phyloP scores from a whole-genome alignment of 1,284 basidiomycete species.

The Fomitopsis palustris region DNA sequence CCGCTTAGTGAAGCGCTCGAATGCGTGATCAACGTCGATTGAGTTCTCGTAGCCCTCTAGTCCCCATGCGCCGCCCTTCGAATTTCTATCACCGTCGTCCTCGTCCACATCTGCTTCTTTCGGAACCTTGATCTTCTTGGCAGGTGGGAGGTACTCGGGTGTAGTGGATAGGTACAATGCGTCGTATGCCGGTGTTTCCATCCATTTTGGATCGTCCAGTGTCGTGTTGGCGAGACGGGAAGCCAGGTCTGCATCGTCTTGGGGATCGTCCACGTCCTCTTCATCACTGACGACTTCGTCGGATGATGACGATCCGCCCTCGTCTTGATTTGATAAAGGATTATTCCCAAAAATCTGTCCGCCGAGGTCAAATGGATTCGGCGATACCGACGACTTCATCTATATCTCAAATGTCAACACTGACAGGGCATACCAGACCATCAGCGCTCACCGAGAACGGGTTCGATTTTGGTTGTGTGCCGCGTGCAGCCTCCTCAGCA shows the following conservation, averaged over 20 bases:
- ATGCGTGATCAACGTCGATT: constrained; percentile 69
- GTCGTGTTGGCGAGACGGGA: constrained; percentile 55
- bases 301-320: constrained; percentile 10
- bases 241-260: constrained; percentile 41
- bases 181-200: constrained; percentile 56
- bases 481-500: constrained; percentile 27
- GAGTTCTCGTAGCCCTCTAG: constrained; percentile 79
- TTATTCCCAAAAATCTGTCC: constrained; percentile 56
- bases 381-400: constrained; percentile 20
- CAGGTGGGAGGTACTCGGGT: constrained; percentile 59
- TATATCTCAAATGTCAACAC: constrained; percentile 4
- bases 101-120: constrained; percentile 40
- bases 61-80: constrained; percentile 51
- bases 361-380: constrained; percentile 51
- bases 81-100: constrained; percentile 33
- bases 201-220: constrained; percentile 63
- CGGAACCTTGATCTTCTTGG: constrained; percentile 40
- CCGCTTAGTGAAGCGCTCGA: constrained; percentile 74
- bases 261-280: constrained; percentile 28
- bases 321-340: constrained; percentile 5
- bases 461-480: constrained; percentile 43
- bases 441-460: constrained; percentile 61
- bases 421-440: not conserved
- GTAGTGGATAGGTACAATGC: constrained; percentile 70
- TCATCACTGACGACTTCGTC: constrained; percentile 15